These are phyloP conservation scores for Alternaria burnsii DNA, from an alignment of 2,329 filamentous ascomycete species.

Conservation along the genomic window DNA sequence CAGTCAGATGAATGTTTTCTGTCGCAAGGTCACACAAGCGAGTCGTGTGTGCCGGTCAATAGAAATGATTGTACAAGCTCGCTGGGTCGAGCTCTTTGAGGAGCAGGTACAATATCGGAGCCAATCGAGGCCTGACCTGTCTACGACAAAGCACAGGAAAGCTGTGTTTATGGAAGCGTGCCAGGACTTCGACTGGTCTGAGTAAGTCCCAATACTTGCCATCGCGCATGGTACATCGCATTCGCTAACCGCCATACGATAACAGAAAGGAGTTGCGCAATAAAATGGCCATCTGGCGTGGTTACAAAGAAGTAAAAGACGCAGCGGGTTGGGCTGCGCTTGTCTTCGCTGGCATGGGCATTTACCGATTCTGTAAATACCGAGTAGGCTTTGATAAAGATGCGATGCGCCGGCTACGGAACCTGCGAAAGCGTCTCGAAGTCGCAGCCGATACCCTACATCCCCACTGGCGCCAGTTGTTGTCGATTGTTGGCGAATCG, in stretches of 20 bases:
- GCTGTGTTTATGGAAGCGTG: constrained; percentile 63
- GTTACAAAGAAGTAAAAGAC: constrained; percentile 67
- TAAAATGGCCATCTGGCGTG: constrained; percentile 63
- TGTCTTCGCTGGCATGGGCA: constrained; percentile 65
- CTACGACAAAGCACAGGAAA: constrained; percentile 61
- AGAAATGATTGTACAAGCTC: constrained; percentile 67
- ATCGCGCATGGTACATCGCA: not conserved
- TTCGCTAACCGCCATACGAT: constrained; percentile 4
- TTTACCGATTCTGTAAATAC: constrained; percentile 70
- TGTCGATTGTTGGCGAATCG: constrained; percentile 57
- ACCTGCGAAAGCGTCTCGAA: constrained; percentile 59
- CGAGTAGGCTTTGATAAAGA: constrained; percentile 62
- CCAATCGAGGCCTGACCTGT: constrained; percentile 52
- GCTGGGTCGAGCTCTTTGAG: constrained; percentile 65
- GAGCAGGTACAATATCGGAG: constrained; percentile 57
- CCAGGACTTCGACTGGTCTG: constrained; percentile 63
- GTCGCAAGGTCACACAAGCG: constrained; percentile 58
- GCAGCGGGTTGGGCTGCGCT: constrained; percentile 65
- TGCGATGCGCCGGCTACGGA: constrained; percentile 58
- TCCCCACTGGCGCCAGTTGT: constrained; percentile 61
- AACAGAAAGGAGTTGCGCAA: constrained; percentile 63
- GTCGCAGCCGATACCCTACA: constrained; percentile 63
- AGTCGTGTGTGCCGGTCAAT: constrained; percentile 64
- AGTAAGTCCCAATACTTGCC: constrained; percentile 32
- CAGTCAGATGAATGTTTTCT: constrained; percentile 55